These are phyloP conservation scores for Dipteronia sinensis DNA, from an alignment of 345 rosid genomes.

Conservation along the genomic window DNA sequence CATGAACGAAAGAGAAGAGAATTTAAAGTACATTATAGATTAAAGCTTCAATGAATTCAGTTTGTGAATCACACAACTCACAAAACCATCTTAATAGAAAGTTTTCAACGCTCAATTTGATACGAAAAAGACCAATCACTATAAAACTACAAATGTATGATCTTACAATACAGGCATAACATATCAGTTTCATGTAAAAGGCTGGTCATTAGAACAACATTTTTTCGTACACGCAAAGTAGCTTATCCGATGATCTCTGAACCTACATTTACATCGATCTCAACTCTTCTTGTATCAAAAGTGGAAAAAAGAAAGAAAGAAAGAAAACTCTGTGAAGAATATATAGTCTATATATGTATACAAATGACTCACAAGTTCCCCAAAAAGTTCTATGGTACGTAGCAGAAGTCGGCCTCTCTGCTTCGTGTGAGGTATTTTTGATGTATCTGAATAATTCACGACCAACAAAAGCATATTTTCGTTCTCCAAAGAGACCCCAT, in stretches of 20 bases:
- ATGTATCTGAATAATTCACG: background rate
- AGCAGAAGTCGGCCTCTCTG: background rate
- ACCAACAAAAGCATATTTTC: background rate
- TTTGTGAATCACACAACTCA: too few species aligned
- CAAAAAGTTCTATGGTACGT: background rate
- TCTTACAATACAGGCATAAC: background rate
- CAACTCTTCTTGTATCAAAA: background rate
- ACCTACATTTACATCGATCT: constrained; percentile 15
- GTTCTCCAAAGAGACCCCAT: background rate
- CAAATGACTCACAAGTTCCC: background rate
- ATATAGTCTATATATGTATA: background rate
- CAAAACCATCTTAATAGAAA: too few species aligned
- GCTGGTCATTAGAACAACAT: background rate
- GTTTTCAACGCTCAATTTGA: background rate
- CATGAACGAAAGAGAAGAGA: too few species aligned
- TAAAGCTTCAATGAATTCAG: too few species aligned
- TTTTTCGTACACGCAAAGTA: background rate
- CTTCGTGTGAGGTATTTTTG: background rate
- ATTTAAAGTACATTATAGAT: too few species aligned
- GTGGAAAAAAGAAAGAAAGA: background rate
- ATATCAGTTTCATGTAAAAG: background rate
- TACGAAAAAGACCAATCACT: background rate
- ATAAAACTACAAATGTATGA: background rate
- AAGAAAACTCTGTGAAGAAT: background rate
- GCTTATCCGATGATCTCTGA: background rate